Evolutionary conservation across 2,329 filamentous ascomycete species (phyloP).

Genomic region (Aspergillus tubingensis): DNA sequence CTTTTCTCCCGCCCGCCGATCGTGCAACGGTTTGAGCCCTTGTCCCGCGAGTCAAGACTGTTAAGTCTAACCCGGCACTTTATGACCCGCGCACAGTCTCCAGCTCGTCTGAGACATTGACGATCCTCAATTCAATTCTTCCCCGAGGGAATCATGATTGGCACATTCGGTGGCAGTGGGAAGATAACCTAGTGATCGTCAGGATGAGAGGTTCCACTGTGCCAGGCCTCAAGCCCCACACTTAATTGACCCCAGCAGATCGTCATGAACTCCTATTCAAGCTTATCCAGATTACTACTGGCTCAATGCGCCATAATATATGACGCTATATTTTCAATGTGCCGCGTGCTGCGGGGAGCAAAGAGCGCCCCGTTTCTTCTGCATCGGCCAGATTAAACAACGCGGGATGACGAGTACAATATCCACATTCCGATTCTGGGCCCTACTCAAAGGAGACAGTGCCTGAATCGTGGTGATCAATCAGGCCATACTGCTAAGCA

Average conservation of each 20-base stretch:
- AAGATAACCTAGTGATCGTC: neutral
- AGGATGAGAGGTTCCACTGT: neutral
- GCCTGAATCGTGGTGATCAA: neutral
- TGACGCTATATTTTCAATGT: neutral
- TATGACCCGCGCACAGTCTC: neutral
- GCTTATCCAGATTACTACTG: neutral
- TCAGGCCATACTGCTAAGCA: neutral
- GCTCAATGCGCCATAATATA: neutral
- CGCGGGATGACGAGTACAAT: neutral
- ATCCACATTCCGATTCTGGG: neutral
- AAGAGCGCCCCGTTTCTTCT: neutral
- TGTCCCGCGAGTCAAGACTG: neutral
- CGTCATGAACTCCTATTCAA: constrained; percentile 2
- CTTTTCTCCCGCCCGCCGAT: neutral
- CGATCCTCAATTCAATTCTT: neutral
- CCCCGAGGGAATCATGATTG: neutral
- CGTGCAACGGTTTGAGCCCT: neutral
- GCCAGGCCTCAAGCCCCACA: neutral
- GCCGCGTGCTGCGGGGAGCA: neutral
- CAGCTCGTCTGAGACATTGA: neutral
- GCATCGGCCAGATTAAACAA: constrained; percentile 2
- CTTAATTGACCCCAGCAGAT: neutral
- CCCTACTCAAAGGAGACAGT: neutral
- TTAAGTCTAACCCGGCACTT: neutral
- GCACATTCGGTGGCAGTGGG: neutral